phyloP scores from a whole-genome alignment of 768 basidiomycete species.

The Porpolomopsis calyptriformis region DNA sequence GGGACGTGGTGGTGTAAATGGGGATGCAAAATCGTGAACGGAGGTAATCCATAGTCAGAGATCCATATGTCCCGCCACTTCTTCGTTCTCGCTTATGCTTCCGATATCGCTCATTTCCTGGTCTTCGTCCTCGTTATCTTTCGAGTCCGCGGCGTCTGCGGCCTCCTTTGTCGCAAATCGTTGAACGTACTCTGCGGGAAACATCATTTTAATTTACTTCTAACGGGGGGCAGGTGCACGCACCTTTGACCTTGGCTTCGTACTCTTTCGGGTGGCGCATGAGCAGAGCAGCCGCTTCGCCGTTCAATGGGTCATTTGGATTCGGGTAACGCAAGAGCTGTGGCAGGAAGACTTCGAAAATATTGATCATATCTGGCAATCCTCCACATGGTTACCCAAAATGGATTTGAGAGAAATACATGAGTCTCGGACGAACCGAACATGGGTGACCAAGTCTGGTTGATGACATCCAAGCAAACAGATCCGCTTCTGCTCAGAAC shows the following conservation, averaged over 20 bases:
- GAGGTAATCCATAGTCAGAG: conserved; percentile 1
- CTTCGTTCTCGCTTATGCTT: conserved; percentile 65
- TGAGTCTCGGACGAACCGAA: conserved; percentile 56
- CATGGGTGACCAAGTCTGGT: conserved; percentile 99
- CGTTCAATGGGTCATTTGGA: conserved; percentile 95
- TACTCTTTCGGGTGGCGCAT: conserved; percentile 98
- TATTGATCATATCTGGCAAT: conserved; percentile 90
- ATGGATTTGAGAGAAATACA: background rate
- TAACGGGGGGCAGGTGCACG: conserved; percentile 11
- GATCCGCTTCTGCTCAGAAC: conserved; percentile 69
- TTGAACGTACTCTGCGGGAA: conserved; percentile 80
- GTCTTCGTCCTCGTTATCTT: conserved; percentile 63
- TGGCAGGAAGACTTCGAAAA: conserved; percentile 96
- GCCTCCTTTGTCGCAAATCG: conserved; percentile 87
- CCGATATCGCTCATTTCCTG: conserved; percentile 84
- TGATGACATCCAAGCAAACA: conserved; percentile 97
- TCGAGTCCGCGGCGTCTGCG: conserved; percentile 56
- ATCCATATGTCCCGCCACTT: conserved; percentile 5
- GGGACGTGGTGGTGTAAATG: background rate
- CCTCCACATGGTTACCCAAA: background rate
- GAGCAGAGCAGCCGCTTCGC: conserved; percentile 92
- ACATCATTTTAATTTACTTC: background rate
- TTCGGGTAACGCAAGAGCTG: conserved; percentile 97
- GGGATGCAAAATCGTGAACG: background rate
- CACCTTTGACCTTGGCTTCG: conserved; percentile 87